A percentile compares a stretch with the other conserved stretches of the same genome.
These are phyloP conservation scores for Cryptococcus sp. DNA, from an alignment of 1,284 basidiomycete species.

Conservation along the genomic window DNA sequence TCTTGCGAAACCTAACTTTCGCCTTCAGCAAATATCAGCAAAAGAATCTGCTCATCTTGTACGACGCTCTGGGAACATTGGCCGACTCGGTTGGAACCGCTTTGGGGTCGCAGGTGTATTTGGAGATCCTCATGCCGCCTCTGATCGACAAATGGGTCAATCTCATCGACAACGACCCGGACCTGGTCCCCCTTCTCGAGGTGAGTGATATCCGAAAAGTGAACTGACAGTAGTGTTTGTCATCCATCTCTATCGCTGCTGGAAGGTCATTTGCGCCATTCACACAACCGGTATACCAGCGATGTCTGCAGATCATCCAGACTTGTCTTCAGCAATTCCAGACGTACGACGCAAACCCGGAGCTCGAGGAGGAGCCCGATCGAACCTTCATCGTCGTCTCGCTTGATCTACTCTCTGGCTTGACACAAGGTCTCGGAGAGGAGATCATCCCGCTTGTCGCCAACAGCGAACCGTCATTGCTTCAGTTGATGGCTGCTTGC, in stretches of 20 bases:
- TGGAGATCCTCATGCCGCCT: constrained; percentile 95
- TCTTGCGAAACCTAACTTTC: constrained; percentile 87
- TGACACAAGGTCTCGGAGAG: constrained; percentile 88
- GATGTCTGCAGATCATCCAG: constrained; percentile 83
- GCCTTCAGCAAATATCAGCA: constrained; percentile 99
- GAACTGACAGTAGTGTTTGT: constrained; percentile 66
- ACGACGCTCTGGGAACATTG: constrained; percentile 95
- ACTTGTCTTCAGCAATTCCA: constrained; percentile 74
- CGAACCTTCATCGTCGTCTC: constrained; percentile 95
- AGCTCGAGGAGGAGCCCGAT: constrained; percentile 80
- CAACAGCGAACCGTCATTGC: constrained; percentile 64
- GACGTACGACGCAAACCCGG: constrained; percentile 56
- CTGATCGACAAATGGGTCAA: constrained; percentile 84
- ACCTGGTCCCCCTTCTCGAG: constrained; percentile 90
- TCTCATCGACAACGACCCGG: constrained; percentile 82
- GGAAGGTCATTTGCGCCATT: constrained; percentile 86
- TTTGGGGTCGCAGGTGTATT: constrained; percentile 76
- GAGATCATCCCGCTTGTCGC: constrained; percentile 66
- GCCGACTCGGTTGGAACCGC: constrained; percentile 92
- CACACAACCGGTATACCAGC: constrained; percentile 85
- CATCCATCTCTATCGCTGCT: constrained; percentile 94
- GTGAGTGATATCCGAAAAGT: constrained; percentile 48
- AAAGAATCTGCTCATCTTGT: constrained; percentile 97
- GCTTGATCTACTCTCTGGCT: constrained; percentile 87
- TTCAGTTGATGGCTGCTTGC: constrained; percentile 74